Percentiles rank a stretch among this genome's conserved stretches.
Evolutionary conservation across 108 stramenopile species (phyloP).

Genomic region (Nannochloropsis granulata): DNA sequence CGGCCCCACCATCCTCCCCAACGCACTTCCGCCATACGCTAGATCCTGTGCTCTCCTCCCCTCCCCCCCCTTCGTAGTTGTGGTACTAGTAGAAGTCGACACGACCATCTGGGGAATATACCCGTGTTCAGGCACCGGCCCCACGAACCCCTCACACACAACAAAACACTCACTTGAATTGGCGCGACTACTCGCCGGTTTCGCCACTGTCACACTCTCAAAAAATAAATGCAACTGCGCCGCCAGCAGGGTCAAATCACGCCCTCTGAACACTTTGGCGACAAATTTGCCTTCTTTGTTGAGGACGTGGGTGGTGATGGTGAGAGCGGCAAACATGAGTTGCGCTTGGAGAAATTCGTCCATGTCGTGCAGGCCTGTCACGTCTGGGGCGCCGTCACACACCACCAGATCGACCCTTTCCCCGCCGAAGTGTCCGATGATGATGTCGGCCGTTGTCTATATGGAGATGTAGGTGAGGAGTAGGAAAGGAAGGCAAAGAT

Average conservation of each 20-base stretch:
- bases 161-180: conserved; percentile 77
- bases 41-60: no score
- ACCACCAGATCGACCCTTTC: conserved; percentile 81
- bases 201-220: conserved; percentile 40
- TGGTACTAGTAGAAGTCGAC: neutral
- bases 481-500: neutral
- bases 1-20: conserved; percentile 1
- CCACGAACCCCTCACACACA: conserved; percentile 58
- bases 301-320: conserved; percentile 78
- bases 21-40: neutral
- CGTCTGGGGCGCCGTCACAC: conserved; percentile 98
- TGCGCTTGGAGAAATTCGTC: conserved; percentile 89
- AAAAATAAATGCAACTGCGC: conserved; percentile 76
- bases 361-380: conserved; percentile 79
- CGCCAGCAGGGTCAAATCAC: conserved; percentile 73
- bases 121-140: neutral
- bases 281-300: conserved; percentile 72
- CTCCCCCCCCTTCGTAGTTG: no score
- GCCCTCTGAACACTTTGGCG: conserved; percentile 93
- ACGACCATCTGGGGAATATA: conserved; percentile 9
- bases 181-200: conserved; percentile 71
- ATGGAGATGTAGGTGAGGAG: neutral
- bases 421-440: conserved; percentile 61
- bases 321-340: conserved; percentile 74
- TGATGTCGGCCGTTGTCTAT: conserved; percentile 44